Base-by-base conservation (phyloP, 1,139 yeast genomes). In the Saccharomyces hybrid region DNA sequence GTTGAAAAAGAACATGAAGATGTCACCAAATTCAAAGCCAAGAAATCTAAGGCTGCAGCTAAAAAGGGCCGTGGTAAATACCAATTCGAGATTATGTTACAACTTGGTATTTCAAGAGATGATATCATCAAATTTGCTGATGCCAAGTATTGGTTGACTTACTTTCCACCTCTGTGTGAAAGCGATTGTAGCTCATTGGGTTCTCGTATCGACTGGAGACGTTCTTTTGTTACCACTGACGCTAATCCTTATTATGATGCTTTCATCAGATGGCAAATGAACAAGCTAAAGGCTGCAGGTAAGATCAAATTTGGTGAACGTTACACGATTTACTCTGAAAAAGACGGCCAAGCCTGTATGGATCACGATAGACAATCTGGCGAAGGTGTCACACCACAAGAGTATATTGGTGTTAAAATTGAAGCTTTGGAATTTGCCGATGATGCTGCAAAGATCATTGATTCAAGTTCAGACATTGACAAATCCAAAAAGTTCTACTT, bases 301-400 rank as follows among this genome's bases (percentile, higher is more conserved):
- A 93, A 90, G 75, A 90, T 93, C 75, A 93, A 91, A 78, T 93
- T 93, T 66, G 99, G 99, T 72, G 96, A 93, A 77, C 86, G 99
- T 76, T 89, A 90, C 78, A 95, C 99, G 62, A 89, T 93, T 65
- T 93, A 88, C 75, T 91, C 98, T 47, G 96, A 91, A 69, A 91
- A 88, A 76, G 99, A 93, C 74, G 97, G 97, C 58, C 99, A 93
- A 77, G 96, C 99, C 49, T 93, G 99, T 79, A 91, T 93, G 90
- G 99, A 93, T 74, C 99, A 93, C 73, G 99, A 93, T 74, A 86
- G 99, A 79, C 86, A 82, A 73, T 82, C 93, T 52, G 99, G 99
- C 70, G 99, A 93, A 77, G 99, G 96, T 71, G 91, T 93, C 52
- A 82, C 86, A 63, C 97, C 99, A 47, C 99, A 95, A 74, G 99